phyloP scores from a whole-genome alignment of 2,329 filamentous ascomycete species.

The Aspergillus sergii region DNA sequence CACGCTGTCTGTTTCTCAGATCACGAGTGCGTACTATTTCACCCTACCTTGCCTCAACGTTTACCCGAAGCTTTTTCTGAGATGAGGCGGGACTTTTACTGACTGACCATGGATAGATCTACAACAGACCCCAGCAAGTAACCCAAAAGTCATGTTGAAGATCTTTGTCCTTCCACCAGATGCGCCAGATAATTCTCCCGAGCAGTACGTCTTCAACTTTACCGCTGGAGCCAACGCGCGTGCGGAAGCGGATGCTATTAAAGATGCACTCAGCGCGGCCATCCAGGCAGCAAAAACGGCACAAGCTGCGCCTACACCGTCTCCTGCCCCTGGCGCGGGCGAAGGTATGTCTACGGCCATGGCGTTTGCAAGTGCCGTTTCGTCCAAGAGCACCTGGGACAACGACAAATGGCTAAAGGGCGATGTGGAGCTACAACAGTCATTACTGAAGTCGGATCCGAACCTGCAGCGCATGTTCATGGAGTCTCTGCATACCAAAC shows the following conservation, averaged over 20 bases:
- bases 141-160: constrained; percentile 89
- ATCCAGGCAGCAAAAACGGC: constrained; percentile 68
- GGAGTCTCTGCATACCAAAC: constrained; percentile 80
- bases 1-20: constrained; percentile 71
- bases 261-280: constrained; percentile 76
- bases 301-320: constrained; percentile 38
- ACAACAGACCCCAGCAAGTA: constrained; percentile 89
- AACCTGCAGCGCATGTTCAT: constrained; percentile 81
- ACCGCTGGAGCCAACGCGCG: constrained; percentile 75
- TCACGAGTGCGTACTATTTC: constrained; percentile 68
- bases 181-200: constrained; percentile 45
- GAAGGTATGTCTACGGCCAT: constrained; percentile 67
- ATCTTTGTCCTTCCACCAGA: constrained; percentile 73
- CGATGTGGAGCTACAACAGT: constrained; percentile 83
- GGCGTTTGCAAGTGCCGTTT: constrained; percentile 73
- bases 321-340: constrained; percentile 38
- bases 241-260: constrained; percentile 80
- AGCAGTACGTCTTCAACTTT: constrained; percentile 85
- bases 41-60: not conserved
- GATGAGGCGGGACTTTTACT: not conserved
- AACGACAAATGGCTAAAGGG: constrained; percentile 76
- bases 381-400: constrained; percentile 68
- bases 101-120: constrained; percentile 62
- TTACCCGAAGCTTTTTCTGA: not conserved
- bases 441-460: constrained; percentile 78